phyloP scores from a whole-genome alignment of 2,329 filamentous ascomycete genomes.

The Aureobasidium sp. region DNA sequence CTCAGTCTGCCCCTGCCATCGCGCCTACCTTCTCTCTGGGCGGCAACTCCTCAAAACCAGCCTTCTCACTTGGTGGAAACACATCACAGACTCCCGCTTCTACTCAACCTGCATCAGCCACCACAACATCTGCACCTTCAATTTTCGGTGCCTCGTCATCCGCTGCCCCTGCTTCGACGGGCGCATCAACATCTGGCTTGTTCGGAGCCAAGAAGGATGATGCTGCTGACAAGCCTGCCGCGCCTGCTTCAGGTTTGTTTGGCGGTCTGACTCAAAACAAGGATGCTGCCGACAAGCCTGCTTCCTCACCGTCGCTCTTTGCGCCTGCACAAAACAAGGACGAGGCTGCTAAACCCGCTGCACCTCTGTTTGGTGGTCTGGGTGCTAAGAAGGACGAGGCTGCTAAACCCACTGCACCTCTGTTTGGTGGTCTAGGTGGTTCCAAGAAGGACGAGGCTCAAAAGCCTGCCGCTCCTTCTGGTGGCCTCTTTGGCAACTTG shows the following conservation, averaged over 20 bases:
- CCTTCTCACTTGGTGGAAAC: slow-evolving; percentile 15
- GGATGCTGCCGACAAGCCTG: slow-evolving; percentile 3
- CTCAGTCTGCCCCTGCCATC: not conserved
- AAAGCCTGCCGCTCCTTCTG: slow-evolving; percentile 10
- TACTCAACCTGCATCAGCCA: not conserved
- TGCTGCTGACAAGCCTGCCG: not conserved
- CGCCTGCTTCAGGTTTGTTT: not conserved
- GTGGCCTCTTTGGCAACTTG: slow-evolving; percentile 12
- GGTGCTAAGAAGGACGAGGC: slow-evolving; percentile 17
- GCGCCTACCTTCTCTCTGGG: not conserved
- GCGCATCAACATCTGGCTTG: slow-evolving; percentile 21
- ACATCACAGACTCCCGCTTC: slow-evolving; percentile 3
- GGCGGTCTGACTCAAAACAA: not conserved
- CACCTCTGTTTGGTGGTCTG: slow-evolving; percentile 13
- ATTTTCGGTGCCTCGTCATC: slow-evolving; percentile 11
- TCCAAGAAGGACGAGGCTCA: slow-evolving; percentile 8
- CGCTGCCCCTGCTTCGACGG: slow-evolving; percentile 1
- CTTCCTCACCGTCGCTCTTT: not conserved
- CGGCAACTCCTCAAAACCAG: slow-evolving; percentile 23
- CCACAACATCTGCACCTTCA: slow-evolving; percentile 11
- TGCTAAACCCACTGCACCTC: not conserved
- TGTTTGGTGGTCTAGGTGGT: not conserved
- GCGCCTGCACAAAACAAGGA: slow-evolving; percentile 1
- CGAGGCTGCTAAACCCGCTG: slow-evolving; percentile 5
- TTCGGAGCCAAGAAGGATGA: slow-evolving; percentile 20